phyloP scores from a whole-genome alignment of 768 basidiomycete genomes.

The Glaciozyma martinii region DNA sequence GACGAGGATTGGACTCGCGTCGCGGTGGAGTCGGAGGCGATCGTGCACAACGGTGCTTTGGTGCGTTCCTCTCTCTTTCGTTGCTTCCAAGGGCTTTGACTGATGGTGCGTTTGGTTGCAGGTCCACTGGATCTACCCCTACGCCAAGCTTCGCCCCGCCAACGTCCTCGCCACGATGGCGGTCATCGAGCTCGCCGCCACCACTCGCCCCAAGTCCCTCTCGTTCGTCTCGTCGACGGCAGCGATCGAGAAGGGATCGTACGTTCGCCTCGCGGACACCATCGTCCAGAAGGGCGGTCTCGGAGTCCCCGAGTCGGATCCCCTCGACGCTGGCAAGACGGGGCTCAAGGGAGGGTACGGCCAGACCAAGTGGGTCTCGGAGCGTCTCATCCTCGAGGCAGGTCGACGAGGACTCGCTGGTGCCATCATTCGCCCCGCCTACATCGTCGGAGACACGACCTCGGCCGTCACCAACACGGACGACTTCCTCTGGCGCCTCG shows the following conservation, averaged over 20 bases:
- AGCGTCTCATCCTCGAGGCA: constrained; percentile 86
- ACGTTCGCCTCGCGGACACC: constrained; percentile 75
- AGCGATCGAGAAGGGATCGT: constrained; percentile 84
- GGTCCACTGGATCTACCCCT: constrained; percentile 99
- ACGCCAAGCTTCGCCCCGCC: constrained; percentile 78
- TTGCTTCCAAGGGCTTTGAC: background rate
- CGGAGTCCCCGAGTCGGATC: constrained; percentile 78
- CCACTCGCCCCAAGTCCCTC: constrained; percentile 63
- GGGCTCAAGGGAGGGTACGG: constrained; percentile 85
- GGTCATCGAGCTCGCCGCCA: constrained; percentile 56
- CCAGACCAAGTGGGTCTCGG: constrained; percentile 97
- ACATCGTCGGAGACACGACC: constrained; percentile 84
- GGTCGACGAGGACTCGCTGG: constrained; percentile 74
- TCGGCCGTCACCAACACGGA: constrained; percentile 96
- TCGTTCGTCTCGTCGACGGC: constrained; percentile 94
- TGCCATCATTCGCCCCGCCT: constrained; percentile 84
- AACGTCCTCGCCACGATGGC: constrained; percentile 90
- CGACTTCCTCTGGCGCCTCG: constrained; percentile 95
- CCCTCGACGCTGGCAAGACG: constrained; percentile 70
- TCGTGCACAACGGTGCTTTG: constrained; percentile 94
- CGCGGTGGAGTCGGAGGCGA: constrained; percentile 62
- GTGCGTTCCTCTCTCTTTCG: constrained; percentile 46
- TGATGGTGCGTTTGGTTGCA: constrained; percentile 38
- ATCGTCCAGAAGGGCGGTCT: constrained; percentile 45
- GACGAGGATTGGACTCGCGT: constrained; percentile 57